phyloP scores from a whole-genome alignment of 2,329 filamentous ascomycete genomes.

The Scedosporium minutisporum region DNA sequence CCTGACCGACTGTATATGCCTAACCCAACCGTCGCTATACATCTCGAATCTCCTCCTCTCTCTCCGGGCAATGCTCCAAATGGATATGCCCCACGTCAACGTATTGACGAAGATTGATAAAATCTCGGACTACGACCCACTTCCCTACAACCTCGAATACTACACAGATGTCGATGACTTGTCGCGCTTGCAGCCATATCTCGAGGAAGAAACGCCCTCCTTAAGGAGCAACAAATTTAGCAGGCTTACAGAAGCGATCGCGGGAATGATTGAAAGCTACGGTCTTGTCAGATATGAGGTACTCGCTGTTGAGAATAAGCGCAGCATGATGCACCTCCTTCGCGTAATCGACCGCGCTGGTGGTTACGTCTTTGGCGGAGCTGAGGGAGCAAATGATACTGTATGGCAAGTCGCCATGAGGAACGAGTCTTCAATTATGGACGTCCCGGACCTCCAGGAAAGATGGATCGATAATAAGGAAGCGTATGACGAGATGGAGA shows the following conservation, averaged over 20 bases:
- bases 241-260: conserved; percentile 75
- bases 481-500: conserved; percentile 74
- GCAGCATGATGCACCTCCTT: conserved; percentile 88
- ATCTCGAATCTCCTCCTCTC: conserved; percentile 89
- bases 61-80: conserved; percentile 92
- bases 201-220: conserved; percentile 68
- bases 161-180: conserved; percentile 97
- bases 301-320: conserved; percentile 90
- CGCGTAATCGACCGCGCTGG: conserved; percentile 84
- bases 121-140: conserved; percentile 68
- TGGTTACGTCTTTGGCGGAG: conserved; percentile 84
- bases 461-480: conserved; percentile 89
- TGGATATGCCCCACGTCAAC: conserved; percentile 93
- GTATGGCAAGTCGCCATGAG: conserved; percentile 97
- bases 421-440: conserved; percentile 62
- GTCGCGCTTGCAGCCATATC: conserved; percentile 67
- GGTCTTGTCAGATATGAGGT: conserved; percentile 87
- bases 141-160: conserved; percentile 93
- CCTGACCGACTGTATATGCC: conserved; percentile 85
- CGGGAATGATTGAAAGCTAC: conserved; percentile 81
- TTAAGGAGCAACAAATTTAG: conserved; percentile 67
- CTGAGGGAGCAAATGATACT: conserved; percentile 87
- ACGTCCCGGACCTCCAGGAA: conserved; percentile 85
- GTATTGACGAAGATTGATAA: conserved; percentile 98
- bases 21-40: conserved; percentile 89